These are phyloP conservation scores for Annulohypoxylon nitens DNA, from an alignment of 495 filamentous ascomycete genomes.

Conservation along the genomic window DNA sequence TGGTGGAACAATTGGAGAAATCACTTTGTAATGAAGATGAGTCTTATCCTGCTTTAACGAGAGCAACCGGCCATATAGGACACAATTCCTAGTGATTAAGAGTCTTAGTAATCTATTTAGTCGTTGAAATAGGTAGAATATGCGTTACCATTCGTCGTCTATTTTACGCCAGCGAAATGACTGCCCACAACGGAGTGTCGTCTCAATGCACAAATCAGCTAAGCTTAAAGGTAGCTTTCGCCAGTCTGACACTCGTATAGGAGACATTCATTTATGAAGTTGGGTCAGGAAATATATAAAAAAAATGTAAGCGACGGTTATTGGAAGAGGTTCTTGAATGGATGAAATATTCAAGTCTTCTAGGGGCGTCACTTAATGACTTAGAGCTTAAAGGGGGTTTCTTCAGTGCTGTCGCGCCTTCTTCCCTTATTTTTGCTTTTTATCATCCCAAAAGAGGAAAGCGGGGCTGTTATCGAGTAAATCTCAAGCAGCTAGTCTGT, in stretches of 20 bases:
- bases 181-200: slow-evolving; percentile 90
- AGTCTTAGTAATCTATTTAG: not conserved
- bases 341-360: not conserved
- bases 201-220: slow-evolving; percentile 89
- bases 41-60: slow-evolving; percentile 84
- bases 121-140: not conserved
- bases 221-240: slow-evolving; percentile 82
- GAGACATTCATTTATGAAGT: slow-evolving; percentile 36
- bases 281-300: not conserved
- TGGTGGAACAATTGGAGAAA: slow-evolving; percentile 61
- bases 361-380: not conserved
- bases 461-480: slow-evolving; percentile 32
- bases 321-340: not conserved
- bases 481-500: slow-evolving; percentile 5
- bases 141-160: slow-evolving; percentile 79
- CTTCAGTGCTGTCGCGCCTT: slow-evolving; percentile 3
- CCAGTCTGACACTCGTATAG: slow-evolving; percentile 72
- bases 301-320: not conserved
- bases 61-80: slow-evolving; percentile 85
- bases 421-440: not conserved
- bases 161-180: slow-evolving; percentile 94
- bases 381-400: slow-evolving; percentile 5
- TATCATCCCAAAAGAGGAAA: slow-evolving; percentile 31
- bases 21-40: slow-evolving; percentile 84
- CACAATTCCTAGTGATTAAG: slow-evolving; percentile 71